Evolutionary conservation across 352 stramenopile species (phyloP).

Genomic region (Nothophytophthora sp.): DNA sequence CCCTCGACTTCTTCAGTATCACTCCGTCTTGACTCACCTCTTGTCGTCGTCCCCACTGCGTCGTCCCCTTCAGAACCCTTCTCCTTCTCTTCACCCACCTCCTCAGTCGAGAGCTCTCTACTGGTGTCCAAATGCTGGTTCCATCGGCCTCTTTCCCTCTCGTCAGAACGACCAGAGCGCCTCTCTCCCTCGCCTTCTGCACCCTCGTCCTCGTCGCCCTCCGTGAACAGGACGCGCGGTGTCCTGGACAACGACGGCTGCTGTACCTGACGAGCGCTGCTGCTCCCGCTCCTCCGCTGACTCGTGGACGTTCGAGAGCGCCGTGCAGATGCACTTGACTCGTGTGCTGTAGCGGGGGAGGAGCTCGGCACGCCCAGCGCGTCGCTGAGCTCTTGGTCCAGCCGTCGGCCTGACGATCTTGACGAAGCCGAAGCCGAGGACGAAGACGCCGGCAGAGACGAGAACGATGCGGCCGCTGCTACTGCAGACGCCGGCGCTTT

Average conservation of each 20-base stretch:
- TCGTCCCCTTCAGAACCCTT: conserved; percentile 9
- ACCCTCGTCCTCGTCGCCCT: not conserved
- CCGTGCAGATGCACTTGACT: conserved; percentile 1
- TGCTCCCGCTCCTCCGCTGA: not conserved
- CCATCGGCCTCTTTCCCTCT: conserved; percentile 1
- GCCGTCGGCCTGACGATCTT: conserved; percentile 12
- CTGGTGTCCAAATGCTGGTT: conserved; percentile 6
- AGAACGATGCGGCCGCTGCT: conserved; percentile 30
- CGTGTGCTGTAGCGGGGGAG: not conserved
- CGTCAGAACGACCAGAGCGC: not conserved
- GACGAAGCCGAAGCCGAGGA: conserved; percentile 15
- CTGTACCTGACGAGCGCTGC: not conserved
- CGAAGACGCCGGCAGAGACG: conserved; percentile 6
- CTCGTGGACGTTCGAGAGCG: not conserved
- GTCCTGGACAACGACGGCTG: conserved; percentile 4
- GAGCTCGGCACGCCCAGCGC: conserved; percentile 41
- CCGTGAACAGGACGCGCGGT: conserved; percentile 16
- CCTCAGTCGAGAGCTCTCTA: conserved; percentile 9
- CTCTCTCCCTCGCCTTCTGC: not conserved
- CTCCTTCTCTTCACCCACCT: conserved; percentile 22
- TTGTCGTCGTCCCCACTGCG: not conserved
- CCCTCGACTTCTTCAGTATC: conserved; percentile 16
- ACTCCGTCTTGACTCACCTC: not conserved
- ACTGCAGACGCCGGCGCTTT: conserved; percentile 5
- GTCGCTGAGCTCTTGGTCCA: conserved; percentile 63